Base-by-base conservation (phyloP, 1,284 basidiomycete species). In the Fomitopsis betulina region DNA sequence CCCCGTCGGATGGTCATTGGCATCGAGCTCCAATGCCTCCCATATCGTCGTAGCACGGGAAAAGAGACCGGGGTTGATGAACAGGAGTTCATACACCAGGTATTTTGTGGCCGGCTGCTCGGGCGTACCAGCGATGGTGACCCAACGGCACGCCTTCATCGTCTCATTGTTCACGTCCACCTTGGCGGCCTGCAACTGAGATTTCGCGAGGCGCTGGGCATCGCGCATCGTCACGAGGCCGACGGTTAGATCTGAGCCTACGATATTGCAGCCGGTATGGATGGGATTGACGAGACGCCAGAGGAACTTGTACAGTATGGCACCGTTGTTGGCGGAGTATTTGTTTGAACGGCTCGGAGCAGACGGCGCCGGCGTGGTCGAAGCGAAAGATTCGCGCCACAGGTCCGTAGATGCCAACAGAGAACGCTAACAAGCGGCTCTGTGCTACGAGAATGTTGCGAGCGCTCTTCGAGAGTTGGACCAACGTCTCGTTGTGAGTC, bases 331-430 rank as follows among this genome's bases (percentile, higher is more conserved):
- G 21, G 19, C 21, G 10, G 15, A n/a, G n/a, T n/a, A n/a, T n/a
- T n/a, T 32, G 33, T 5, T 19, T 25, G 40, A 55, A 42, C 8
- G 53, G 45, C 1, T 27, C 38, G 0, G 59, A 52, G 13, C 47
- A 53, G 15, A 60, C 30, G 3, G 50, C 54, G 37, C 54, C 56
- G 1, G 57, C 15, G 32, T 33, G 57, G 33, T 61, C 60, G 32
- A 59, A 61, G 23, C 60, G 59, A 15, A 33, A 45, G 27, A 63
- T 30, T 5, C 58, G 62, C 7, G 53, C 32, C 10, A 39, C 55
- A 12, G 50, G 32, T n/a, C 56, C 59, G 25, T 63, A 63, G 33
- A 63, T 27, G 1, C 62, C 62, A 27, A 63, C 40, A 19, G 58
- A 39, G 27, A 59, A 61, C 1, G 56, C 39, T 7, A 35, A 55